A percentile compares a stretch with the other conserved stretches of the same genome.
These are phyloP conservation scores for Fusarium oligoseptatum DNA, from an alignment of 2,329 filamentous ascomycete species.

Conservation along the genomic window DNA sequence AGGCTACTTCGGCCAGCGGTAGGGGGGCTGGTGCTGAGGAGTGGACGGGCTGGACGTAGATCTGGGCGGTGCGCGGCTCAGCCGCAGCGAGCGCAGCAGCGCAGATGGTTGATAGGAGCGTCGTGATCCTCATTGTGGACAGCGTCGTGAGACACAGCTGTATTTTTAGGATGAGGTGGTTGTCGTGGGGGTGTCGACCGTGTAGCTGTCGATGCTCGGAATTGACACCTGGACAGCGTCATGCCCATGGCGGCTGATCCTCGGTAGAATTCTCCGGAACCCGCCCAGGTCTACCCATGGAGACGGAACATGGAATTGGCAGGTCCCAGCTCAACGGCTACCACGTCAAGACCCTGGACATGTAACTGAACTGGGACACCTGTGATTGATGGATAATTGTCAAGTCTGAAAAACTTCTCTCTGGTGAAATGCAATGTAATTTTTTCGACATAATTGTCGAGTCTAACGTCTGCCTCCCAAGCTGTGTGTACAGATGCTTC, in stretches of 20 bases:
- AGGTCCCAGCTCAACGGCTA: background rate
- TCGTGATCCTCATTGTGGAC: constrained; percentile 57
- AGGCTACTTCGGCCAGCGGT: constrained; percentile 69
- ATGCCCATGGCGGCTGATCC: constrained; percentile 28
- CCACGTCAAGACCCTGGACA: background rate
- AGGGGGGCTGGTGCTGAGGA: constrained; percentile 50
- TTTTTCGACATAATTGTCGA: constrained; percentile 15
- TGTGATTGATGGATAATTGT: background rate
- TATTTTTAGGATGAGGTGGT: constrained; percentile 5
- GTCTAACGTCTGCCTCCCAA: constrained; percentile 27
- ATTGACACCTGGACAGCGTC: constrained; percentile 38
- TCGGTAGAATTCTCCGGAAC: constrained; percentile 34
- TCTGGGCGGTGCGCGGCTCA: constrained; percentile 60
- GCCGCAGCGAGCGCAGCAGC: constrained; percentile 57
- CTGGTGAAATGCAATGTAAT: background rate
- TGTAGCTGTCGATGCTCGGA: constrained; percentile 26
- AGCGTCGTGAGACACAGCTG: background rate
- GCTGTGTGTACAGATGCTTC: constrained; percentile 37
- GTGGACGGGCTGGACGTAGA: constrained; percentile 68
- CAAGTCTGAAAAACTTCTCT: background rate
- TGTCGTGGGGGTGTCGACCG: constrained; percentile 8
- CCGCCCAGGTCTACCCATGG: background rate
- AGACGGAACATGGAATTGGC: background rate
- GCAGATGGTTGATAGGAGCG: constrained; percentile 58
- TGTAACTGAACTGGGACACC: background rate